phyloP scores from a whole-genome alignment of 345 rosid species.

The Citrus mangshanensis region DNA sequence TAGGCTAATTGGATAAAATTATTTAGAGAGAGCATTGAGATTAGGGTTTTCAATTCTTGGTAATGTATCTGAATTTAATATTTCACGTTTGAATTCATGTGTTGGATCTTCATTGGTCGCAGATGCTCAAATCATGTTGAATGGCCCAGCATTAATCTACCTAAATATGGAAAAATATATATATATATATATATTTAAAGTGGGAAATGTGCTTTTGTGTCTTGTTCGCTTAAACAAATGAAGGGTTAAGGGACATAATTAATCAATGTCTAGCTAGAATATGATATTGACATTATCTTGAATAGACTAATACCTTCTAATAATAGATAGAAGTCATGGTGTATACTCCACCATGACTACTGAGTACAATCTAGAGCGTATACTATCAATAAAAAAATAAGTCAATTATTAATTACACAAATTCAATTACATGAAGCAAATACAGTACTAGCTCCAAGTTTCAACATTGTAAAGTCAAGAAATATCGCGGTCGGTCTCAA shows the following conservation, averaged over 20 bases:
- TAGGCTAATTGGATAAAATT: slow-evolving; percentile 1
- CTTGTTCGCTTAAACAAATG: neutral
- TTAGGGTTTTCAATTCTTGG: neutral
- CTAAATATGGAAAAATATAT: neutral
- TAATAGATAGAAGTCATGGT: neutral
- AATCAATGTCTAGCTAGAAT: slow-evolving; percentile 6
- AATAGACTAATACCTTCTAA: slow-evolving; percentile 12
- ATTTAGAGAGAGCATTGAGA: neutral
- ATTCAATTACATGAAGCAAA: neutral
- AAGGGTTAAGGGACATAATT: neutral
- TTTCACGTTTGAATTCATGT: neutral
- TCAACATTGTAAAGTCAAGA: neutral
- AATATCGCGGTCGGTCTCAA: neutral
- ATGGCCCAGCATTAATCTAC: neutral
- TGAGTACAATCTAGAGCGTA: neutral
- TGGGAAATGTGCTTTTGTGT: neutral
- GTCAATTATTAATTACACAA: neutral
- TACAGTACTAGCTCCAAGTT: neutral
- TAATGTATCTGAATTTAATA: neutral
- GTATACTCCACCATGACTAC: neutral
- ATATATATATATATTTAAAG: neutral
- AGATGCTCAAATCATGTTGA: slow-evolving; percentile 28
- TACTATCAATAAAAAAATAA: neutral
- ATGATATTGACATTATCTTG: neutral
- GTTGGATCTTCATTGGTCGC: slow-evolving; percentile 20